These are phyloP conservation scores for Kurtzmaniella quercitrusa DNA, from an alignment of 1,139 yeast species.

Conservation along the genomic window DNA sequence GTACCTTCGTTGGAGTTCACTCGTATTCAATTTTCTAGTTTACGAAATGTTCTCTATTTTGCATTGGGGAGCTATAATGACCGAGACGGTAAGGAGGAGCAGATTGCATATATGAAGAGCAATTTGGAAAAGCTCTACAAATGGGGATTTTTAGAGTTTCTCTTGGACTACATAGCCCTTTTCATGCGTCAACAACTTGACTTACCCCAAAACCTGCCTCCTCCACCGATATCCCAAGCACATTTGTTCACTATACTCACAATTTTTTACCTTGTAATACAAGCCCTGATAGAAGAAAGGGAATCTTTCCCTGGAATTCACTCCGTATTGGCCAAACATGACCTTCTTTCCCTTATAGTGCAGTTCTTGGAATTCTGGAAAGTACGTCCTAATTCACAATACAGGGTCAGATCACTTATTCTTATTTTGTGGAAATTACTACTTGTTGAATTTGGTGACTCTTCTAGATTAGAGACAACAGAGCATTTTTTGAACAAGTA, in stretches of 20 bases:
- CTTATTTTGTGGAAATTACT: conserved; percentile 56
- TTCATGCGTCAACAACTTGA: conserved; percentile 11
- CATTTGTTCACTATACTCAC: conserved; percentile 44
- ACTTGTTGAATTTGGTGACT: conserved; percentile 63
- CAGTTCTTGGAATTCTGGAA: conserved; percentile 63
- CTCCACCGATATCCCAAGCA: not conserved
- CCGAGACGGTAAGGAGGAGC: conserved; percentile 26
- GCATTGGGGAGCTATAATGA: conserved; percentile 40
- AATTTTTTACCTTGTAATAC: conserved; percentile 46
- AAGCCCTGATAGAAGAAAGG: conserved; percentile 20
- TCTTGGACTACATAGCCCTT: conserved; percentile 11
- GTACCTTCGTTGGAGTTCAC: not conserved
- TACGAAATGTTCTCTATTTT: conserved; percentile 24
- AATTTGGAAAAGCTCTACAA: conserved; percentile 11
- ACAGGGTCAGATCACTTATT: conserved; percentile 48
- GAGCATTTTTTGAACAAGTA: conserved; percentile 46
- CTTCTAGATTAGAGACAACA: conserved; percentile 34
- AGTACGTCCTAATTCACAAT: conserved; percentile 38
- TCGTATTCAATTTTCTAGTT: not conserved
- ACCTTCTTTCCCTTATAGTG: conserved; percentile 43
- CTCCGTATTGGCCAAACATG: conserved; percentile 20
- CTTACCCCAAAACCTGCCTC: not conserved
- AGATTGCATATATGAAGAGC: conserved; percentile 26
- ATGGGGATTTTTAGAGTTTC: conserved; percentile 9
- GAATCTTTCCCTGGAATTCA: conserved; percentile 13